Base-by-base conservation (phyloP, 352 stramenopile genomes). In the Pilasporangium apinafurcum region DNA sequence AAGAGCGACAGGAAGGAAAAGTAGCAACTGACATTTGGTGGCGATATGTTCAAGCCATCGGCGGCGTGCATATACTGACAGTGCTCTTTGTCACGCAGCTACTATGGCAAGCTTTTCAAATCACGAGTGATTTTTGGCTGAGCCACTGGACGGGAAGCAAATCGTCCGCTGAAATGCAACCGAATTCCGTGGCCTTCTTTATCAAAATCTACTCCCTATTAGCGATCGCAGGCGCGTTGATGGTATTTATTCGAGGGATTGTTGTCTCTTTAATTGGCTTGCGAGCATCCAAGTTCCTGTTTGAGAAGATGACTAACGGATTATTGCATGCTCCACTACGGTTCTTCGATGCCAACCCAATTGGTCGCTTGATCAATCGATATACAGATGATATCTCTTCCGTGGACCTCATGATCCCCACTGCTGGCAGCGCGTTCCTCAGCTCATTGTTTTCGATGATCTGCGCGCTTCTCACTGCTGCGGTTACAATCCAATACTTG, bases 271-370 rank as follows among this genome's bases (percentile, higher is more conserved):
- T 21, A 9, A 58, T 40, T 8, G 63, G 52, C 8, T 25, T 80
- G 1, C 56, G 52, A 20, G 55, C 48, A 1, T 67, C 68, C 4
- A 36, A 58, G 18, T 59, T 62, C 31, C 47, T 96, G 7, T 90
- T 96, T 50, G 50, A 91, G 30, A 44, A 69, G 18, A 62, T 96
- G 36, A 88, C 80, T 5, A 50, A 74, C 13, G 71, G 63, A 5
- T 72, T 95, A 10, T 55, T 96, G n/a, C 51, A 55, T 21, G 81
- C 86, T 21, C 80, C 83, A 8, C 69, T 95, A 43, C 42, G 72
- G 7, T 96, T 96, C 55, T 96, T 96, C 56, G 85, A 96, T 55
- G 77, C 69, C 1, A 95, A 90, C 43, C 84, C 84, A 1, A 52
- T 86, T 16, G 83, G 81, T 0, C 60, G 82, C 28, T 81, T 96